These are phyloP conservation scores for Pseudozyma sp. DNA, from an alignment of 1,284 basidiomycete species.

Conservation along the genomic window DNA sequence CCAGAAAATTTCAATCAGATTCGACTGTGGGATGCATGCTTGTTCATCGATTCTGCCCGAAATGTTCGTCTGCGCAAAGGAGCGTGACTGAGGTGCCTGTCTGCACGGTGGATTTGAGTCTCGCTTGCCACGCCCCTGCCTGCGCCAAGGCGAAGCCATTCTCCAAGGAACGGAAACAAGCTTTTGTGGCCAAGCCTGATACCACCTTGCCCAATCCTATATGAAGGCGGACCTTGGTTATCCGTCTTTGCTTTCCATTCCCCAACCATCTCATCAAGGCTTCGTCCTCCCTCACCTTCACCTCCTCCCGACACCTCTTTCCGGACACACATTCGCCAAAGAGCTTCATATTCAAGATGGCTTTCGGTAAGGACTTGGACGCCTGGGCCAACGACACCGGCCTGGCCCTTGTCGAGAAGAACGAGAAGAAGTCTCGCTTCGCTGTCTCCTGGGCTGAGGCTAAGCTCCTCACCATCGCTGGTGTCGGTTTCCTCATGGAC, in stretches of 20 bases:
- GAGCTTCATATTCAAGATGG: conserved; percentile 38
- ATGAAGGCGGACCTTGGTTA: conserved; percentile 15
- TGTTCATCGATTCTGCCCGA: too few relatives aligned
- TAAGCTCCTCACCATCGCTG: conserved; percentile 64
- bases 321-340: background rate
- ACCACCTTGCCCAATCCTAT: conserved; percentile 20
- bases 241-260: background rate
- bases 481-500: conserved; percentile 67
- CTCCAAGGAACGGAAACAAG: background rate
- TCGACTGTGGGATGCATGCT: background rate
- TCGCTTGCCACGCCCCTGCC: background rate
- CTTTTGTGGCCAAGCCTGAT: conserved; percentile 5
- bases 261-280: conserved; percentile 11
- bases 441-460: conserved; percentile 61
- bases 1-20: background rate
- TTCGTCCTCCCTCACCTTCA: conserved; percentile 4
- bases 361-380: conserved; percentile 63
- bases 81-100: background rate
- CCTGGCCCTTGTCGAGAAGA: conserved; percentile 60
- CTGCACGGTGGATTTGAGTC: background rate
- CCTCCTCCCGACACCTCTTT: conserved; percentile 1
- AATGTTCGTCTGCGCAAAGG: too few relatives aligned
- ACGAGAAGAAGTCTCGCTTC: conserved; percentile 50
- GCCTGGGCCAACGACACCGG: conserved; percentile 57
- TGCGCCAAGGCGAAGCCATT: background rate